These are phyloP conservation scores for Cucurbita moschata DNA, from an alignment of 306 rosid species.

Conservation along the genomic window DNA sequence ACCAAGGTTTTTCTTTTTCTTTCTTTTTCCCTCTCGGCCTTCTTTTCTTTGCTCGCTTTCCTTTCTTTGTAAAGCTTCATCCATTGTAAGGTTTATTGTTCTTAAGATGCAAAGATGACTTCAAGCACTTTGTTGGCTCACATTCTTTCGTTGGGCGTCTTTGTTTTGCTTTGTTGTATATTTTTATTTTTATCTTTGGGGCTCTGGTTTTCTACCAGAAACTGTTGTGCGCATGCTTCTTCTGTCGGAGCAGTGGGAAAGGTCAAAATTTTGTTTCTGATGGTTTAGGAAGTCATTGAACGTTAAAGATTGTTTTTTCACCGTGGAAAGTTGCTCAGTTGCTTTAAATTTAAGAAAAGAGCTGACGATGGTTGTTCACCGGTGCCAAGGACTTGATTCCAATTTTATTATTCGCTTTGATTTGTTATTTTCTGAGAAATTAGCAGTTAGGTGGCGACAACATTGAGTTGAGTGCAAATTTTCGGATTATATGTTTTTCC, in stretches of 20 bases:
- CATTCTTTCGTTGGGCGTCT: neutral
- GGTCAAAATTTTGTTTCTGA: neutral
- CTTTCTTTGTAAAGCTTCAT: neutral
- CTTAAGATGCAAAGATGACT: neutral
- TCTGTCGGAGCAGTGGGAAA: neutral
- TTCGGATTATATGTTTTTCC: neutral
- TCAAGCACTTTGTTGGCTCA: neutral
- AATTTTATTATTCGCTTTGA: neutral
- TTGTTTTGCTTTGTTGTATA: neutral
- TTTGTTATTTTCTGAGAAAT: neutral
- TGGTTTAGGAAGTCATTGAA: neutral
- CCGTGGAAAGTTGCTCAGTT: neutral
- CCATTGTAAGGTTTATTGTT: neutral
- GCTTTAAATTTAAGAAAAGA: neutral
- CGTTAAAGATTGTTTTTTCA: neutral
- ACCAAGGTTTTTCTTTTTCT: slow-evolving; percentile 42
- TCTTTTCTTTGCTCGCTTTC: neutral
- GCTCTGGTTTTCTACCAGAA: neutral
- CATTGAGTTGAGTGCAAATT: neutral
- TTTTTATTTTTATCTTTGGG: neutral
- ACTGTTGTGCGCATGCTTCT: neutral
- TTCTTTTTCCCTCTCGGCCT: neutral
- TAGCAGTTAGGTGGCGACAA: neutral
- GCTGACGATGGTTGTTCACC: neutral
- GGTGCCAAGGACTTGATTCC: neutral